Evolutionary conservation across 2,329 filamentous ascomycete species (phyloP), one percentile per base, ranked within the genome.

Genomic region (Diaporthe ilicicola): DNA sequence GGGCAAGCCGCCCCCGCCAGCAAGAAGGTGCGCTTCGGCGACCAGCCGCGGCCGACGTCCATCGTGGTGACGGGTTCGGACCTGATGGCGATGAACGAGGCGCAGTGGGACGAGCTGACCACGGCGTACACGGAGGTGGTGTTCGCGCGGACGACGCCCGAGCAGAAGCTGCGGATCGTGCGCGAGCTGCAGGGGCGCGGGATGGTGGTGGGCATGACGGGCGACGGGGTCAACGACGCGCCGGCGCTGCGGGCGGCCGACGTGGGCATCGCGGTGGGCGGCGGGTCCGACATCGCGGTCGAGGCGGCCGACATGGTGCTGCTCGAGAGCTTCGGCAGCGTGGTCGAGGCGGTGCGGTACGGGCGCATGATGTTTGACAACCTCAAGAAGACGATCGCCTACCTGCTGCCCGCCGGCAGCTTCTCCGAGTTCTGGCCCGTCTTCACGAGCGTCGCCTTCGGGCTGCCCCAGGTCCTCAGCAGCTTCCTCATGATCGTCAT

Each of bases 171-270:
- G 8, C 89, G 91, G 42, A 94, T 94, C 72, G 92, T 95, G n/a
- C 88, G 88, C 37, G 92, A 93, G 78, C 91, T 94, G 72, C 92
- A 93, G 77, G 80, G 84, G 0, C 84, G 88, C 10, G 84, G 87
- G 77, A 92, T 74, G 80, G 91, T 93, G 1, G 89, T 97, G 0
- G 94, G 91, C 48, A 96, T 97, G 89, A 93, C 95, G 2, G 94
- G 94, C 46, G 94, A 97, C 75, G 94, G 94, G 22, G 93, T 95
- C 75, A 97, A 97, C 76, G 94, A 97, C 77, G 92, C 93, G 0
- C 93, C 94, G 0, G 94, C 94, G 2, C 87, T 97, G 4, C 90
- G 92, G 2, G 90, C 91, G 0, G 93, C 94, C 19, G 94, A 97
- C 75, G 90, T 97, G 1, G 93, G 93, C 70, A 95, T 97, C 72